Conservation (phyloP, 2,329 filamentous ascomycete species). For the Aspergillus flavus region DNA sequence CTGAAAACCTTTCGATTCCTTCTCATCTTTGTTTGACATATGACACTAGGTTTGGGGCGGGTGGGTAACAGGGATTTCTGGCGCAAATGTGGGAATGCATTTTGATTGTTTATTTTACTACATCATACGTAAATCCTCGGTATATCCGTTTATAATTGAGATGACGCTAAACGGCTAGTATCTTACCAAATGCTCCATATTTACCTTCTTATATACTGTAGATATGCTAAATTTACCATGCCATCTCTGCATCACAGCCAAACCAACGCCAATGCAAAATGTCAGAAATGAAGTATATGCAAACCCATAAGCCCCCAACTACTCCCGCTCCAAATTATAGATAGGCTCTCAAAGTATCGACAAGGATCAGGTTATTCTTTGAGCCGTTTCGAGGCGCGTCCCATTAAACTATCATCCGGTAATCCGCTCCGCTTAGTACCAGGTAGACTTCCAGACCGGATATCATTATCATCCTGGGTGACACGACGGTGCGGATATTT, state of each 20-base stretch:
- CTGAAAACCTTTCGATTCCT: neutral
- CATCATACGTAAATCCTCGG: neutral
- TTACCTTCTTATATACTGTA: neutral
- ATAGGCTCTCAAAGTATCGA: neutral
- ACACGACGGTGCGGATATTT: slow-evolving; percentile 91
- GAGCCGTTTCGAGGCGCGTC: slow-evolving; percentile 56
- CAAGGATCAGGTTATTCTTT: slow-evolving; percentile 46
- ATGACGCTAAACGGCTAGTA: neutral
- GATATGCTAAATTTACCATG: neutral
- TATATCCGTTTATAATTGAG: neutral
- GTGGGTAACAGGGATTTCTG: neutral
- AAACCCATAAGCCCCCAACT: neutral
- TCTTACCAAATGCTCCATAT: neutral
- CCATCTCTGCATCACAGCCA: neutral
- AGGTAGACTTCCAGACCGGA: slow-evolving; percentile 82
- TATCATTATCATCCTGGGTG: slow-evolving; percentile 94
- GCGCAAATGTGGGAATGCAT: neutral
- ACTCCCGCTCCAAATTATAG: neutral
- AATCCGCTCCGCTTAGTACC: slow-evolving; percentile 88
- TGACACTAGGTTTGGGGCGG: neutral
- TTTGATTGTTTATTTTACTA: neutral
- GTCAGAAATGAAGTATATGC: neutral
- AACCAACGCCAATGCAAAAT: neutral
- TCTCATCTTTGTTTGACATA: neutral
- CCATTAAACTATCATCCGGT: slow-evolving; percentile 75